phyloP scores from a whole-genome alignment of 768 basidiomycete species.

The Russula emetica region DNA sequence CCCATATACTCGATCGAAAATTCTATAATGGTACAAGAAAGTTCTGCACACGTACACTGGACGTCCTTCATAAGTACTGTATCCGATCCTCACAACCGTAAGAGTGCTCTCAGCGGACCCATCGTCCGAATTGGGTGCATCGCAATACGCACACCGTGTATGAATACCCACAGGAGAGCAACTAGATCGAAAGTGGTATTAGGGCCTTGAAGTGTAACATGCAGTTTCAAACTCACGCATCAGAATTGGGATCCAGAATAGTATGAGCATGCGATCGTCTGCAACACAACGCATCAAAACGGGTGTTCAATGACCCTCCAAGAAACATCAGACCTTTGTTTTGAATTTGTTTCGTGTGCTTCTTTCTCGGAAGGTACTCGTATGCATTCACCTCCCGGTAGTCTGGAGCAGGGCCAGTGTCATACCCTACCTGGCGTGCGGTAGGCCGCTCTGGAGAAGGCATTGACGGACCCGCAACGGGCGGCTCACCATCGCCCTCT shows the following conservation, averaged over 20 bases:
- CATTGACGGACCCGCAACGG: constrained; percentile 20
- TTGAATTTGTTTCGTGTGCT: constrained; percentile 43
- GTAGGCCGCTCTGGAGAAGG: constrained; percentile 36
- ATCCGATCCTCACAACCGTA: constrained; percentile 19
- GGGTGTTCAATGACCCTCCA: background rate
- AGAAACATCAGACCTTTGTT: constrained; percentile 59
- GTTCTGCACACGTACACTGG: constrained; percentile 3
- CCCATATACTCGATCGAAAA: background rate
- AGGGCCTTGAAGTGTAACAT: background rate
- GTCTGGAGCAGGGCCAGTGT: constrained; percentile 48
- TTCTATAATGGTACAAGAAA: constrained; percentile 8
- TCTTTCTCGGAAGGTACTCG: constrained; percentile 53
- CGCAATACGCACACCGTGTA: constrained; percentile 30
- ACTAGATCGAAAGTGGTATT: constrained; percentile 25
- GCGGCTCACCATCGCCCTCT: constrained; percentile 30
- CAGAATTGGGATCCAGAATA: constrained; percentile 86
- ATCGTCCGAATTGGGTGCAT: constrained; percentile 25
- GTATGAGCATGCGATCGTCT: constrained; percentile 82
- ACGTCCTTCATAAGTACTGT: background rate
- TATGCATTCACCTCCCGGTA: constrained; percentile 62
- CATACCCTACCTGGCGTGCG: constrained; percentile 41
- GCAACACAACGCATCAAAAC: constrained; percentile 16
- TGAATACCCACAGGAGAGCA: constrained; percentile 36
- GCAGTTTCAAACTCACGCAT: constrained; percentile 49
- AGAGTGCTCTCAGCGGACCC: constrained; percentile 22